Base-by-base conservation (phyloP, 768 basidiomycete species). In the Punctularia strigosozonata region DNA sequence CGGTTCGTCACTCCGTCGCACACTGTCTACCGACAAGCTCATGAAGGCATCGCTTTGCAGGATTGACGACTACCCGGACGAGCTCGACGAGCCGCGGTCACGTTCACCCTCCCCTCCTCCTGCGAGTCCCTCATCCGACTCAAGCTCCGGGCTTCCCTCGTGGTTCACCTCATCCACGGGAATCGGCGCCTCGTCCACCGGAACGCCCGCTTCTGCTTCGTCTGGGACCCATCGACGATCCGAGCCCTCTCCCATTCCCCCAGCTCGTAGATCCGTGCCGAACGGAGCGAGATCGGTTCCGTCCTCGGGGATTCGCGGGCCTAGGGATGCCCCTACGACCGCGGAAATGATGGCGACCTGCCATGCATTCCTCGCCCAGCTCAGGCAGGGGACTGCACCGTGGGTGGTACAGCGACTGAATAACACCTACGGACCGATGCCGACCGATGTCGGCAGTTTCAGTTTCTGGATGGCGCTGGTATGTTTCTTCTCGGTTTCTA, bases 341-440 rank as follows among this genome's bases (percentile, higher is more conserved):
- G 52, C 48, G 40, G 51, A 50, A 37, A 58, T 71, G 36, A 67
- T 81, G 60, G 61, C 56, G 2, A 65, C 63, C 12, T 85, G 82
- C 50, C 68, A 68, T 32, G 59, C 61, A 4, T 85, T 85, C 50
- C 60, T 84, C 41, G 62, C 65, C 19, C 73, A 78, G 44, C 62
- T 83, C 7, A 57, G 71, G 40, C 63, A 63, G 2, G 86, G 88
- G 13, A 79, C 77, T 1, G 86, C 89, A 1, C 94, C 92, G 8
- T 97, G 94, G 92, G 79, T 97, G 25, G 77, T 88, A 2, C 88
- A 95, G 51, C 74, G 87, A 35, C 68, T 95, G 31, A 76, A 84
- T 51, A 73, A 71, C 49, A 77, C 80, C 0, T 84, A 83, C 52
- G 88, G 88, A 3, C 63, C 70, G 4, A 81, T 85, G 67, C 90